Evolutionary conservation across 208 protist genomes (phyloP), one percentile per base, ranked within the genome.

Genomic region (Leishmania amazonensis): DNA sequence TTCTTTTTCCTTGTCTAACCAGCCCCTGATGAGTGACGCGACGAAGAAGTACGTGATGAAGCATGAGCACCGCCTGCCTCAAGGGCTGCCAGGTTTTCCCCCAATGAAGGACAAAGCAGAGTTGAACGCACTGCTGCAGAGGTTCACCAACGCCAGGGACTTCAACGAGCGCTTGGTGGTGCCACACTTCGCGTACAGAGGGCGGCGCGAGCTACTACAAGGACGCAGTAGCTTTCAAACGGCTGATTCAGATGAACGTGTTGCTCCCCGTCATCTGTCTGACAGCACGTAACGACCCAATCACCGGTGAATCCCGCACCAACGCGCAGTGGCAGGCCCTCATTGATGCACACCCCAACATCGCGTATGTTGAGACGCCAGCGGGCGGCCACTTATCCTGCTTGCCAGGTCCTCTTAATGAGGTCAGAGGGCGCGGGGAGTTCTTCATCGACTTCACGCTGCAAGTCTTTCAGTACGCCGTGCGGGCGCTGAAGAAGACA

Each of bases 351-450:
- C 82, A 86, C 65, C 76, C 81, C 2, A 91, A 89, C 76, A 77
- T 94, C 6, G 74, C 85, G 45, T 90, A 92, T 58, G 87, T 92
- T n/a, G 83, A 94, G 67, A 89, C 88, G 35, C 88, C 91, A 0
- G 79, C 82, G 9, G 89, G 91, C 35, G 93, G 93, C 2, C 91
- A 94, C 79, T 74, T 96, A 49, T 86, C 84, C 35, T 95, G 86
- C 76, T 47, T 96, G 54, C 67, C 74, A 5, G 80, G 76, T 45
- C 89, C 91, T 8, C 71, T 92, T 28, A 67, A 84, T 15, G 89
- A 90, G 75, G 74, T 65, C 47, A 38, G 65, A 1, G 58, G 76
- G 15, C 76, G 51, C 24, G 40, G 49, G 15, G 81, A 71, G 28
- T 88, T 88, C 53, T 57, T 90, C 35, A 38, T 81, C n/a, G 74